Evolutionary conservation across 2,329 filamentous ascomycete genomes (phyloP), one percentile per base, ranked within the genome.

Genomic region (Epichloe coenophiala): DNA sequence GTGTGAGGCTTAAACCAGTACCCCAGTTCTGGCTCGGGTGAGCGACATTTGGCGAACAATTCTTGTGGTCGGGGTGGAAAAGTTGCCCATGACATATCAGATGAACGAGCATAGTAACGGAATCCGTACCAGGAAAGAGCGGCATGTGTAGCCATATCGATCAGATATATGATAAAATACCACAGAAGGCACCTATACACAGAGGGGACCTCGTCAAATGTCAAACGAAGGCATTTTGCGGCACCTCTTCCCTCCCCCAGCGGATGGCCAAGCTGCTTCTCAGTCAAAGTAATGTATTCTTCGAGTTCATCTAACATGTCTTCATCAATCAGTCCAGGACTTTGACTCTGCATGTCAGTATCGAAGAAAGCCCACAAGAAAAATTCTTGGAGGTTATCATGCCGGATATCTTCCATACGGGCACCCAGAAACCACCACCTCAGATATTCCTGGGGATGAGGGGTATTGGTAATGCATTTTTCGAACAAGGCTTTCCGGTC

Each of bases 1-100:
- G 78, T 78, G 59, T 86, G 83, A 5, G 78, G 78, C 2, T 76
- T 74, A 57, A 82, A 71, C 79, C 81, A 87, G 68, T 88, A 87
- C 54, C 75, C 74, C 5, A 85, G 55, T 9, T 68, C 63, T 3
- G 66, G 58, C 5, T 73, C 72, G 4, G 72, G 68, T 1, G 80
- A 83, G 23, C 63, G 63, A 9, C 66, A 66, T 5, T 63, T 60
- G 1, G 73, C 66, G 45, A 76, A 57, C 3, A 79, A 55, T 40
- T 68, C 66, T 50, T 77, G 72, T 4, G 77, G 70, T 6, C 82
- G 73, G 2, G 74, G 75, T 4, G 83, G 83, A 49, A 85, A 79
- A 11, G 81, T 70, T 8, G 67, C 63, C 33, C 58, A 39, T 2
- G 59, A 56, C 3, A 51, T 50, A 3, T 54, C 49, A 8, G 54